Evolutionary conservation across 768 basidiomycete species (phyloP).

Genomic region (Melanogaster broomeanus): DNA sequence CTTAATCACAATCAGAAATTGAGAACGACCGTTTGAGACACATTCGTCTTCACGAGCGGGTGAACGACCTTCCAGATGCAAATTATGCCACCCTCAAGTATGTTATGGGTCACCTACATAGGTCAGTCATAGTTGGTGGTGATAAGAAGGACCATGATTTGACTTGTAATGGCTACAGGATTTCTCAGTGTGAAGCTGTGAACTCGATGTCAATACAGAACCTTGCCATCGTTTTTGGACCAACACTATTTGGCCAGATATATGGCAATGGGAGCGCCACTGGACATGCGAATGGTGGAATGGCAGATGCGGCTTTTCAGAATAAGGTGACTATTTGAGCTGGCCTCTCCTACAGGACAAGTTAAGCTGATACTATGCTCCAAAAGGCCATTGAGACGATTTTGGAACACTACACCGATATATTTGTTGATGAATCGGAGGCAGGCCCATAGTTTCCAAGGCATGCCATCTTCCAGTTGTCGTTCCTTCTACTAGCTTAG

Average conservation of each 20-base stretch:
- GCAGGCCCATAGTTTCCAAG: conserved; percentile 26
- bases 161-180: conserved; percentile 45
- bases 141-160: conserved; percentile 5
- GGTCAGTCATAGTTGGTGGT: conserved; percentile 45
- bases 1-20: conserved; percentile 52
- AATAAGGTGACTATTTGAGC: conserved; percentile 53
- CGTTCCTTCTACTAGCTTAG: conserved; percentile 22
- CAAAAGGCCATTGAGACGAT: conserved; percentile 95
- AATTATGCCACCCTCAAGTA: conserved; percentile 97
- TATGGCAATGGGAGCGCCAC: conserved; percentile 45
- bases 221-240: conserved; percentile 95
- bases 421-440: conserved; percentile 90
- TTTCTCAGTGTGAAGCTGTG: conserved; percentile 68
- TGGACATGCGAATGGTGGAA: conserved; percentile 51
- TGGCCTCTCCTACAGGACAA: neutral
- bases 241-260: conserved; percentile 87
- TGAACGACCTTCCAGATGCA: conserved; percentile 97
- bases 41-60: conserved; percentile 93
- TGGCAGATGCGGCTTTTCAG: conserved; percentile 72
- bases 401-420: conserved; percentile 90
- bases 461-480: neutral
- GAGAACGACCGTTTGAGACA: conserved; percentile 95
- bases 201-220: conserved; percentile 96
- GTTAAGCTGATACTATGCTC: conserved; percentile 12
- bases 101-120: conserved; percentile 91